These are phyloP conservation scores for Austropuccinia psidii DNA, from an alignment of 1,284 basidiomycete genomes.

Conservation along the genomic window DNA sequence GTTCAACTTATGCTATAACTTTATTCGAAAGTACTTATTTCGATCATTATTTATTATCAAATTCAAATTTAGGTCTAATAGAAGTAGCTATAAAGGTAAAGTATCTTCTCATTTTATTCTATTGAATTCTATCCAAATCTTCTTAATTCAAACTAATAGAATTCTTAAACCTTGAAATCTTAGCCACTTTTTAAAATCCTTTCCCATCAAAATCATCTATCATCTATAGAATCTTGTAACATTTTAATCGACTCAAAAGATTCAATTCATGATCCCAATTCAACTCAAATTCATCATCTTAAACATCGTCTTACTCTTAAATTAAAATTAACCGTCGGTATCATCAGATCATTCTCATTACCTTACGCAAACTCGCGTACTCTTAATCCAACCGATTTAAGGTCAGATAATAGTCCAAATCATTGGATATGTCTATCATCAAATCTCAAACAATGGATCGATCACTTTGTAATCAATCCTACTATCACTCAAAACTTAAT, in stretches of 20 bases:
- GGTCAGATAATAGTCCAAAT: conserved; percentile 24
- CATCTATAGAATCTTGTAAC: conserved; percentile 24
- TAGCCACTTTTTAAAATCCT: conserved; percentile 33
- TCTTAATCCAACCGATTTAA: conserved; percentile 22
- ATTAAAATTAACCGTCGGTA: conserved; percentile 22
- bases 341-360: conserved; percentile 24
- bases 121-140: not conserved
- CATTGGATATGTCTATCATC: conserved; percentile 24
- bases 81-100: conserved; percentile 17
- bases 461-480: conserved; percentile 30
- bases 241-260: conserved; percentile 19
- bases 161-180: not conserved
- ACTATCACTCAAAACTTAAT: conserved; percentile 27
- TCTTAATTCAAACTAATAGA: not conserved
- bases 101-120: not conserved
- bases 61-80: conserved; percentile 24
- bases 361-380: conserved; percentile 24
- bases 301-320: conserved; percentile 3
- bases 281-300: not conserved
- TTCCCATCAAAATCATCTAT: conserved; percentile 6
- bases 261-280: not conserved
- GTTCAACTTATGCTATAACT: conserved; percentile 26
- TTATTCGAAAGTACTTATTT: conserved; percentile 15
- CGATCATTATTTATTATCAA: conserved; percentile 9
- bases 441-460: conserved; percentile 32